Base-by-base conservation (phyloP, 345 rosid genomes). In the Ricinus communis region DNA sequence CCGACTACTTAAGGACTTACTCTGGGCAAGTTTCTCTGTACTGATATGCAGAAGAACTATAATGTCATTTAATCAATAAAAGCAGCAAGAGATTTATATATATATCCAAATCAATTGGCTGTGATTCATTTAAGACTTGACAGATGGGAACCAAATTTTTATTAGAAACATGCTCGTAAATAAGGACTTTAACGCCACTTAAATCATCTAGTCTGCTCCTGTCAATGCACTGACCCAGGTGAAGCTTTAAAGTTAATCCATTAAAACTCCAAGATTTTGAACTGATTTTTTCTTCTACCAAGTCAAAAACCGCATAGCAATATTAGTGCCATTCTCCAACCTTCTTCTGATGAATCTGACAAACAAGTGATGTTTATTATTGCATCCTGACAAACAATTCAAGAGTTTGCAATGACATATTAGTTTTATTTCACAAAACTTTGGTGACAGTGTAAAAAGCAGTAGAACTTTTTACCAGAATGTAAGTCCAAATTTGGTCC, bases 191-290 rank as follows among this genome's bases (percentile, higher is more conserved):
- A 71, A 60, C 79, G 49, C 79, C 75, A 70, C 53, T 65, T 74
- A 76, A 77, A 70, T 87, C 88, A 66, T 87, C 85, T 53, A 79
- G 86, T 64, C 75, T 76, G 18, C 81, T 74, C 67, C 72, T 71
- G 62, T 85, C 86, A 62, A 82, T 81, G 80, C 99, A 94, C 75
- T 94, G 87, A 63, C 99, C 99, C 86, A 91, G 99, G 45, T 90
- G 92, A 74, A 95, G 92, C 85, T 91, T 91, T 45, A 82, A 55
- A 95, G 82, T 75, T 87, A 83, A 71, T 95, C 97, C 41, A 95
- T 68, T 72, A 86, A 87, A 69, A 75, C 78, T 79, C 80, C 87
- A 63, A 95, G 87, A 71, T 81, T 91, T 66, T 90, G 93, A 79
- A 83, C 82, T 13, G 95, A 87, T 67, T 84, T 82, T 80, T 84